phyloP scores from a whole-genome alignment of 768 basidiomycete genomes.

The Phlebiopsis flavidoalba region DNA sequence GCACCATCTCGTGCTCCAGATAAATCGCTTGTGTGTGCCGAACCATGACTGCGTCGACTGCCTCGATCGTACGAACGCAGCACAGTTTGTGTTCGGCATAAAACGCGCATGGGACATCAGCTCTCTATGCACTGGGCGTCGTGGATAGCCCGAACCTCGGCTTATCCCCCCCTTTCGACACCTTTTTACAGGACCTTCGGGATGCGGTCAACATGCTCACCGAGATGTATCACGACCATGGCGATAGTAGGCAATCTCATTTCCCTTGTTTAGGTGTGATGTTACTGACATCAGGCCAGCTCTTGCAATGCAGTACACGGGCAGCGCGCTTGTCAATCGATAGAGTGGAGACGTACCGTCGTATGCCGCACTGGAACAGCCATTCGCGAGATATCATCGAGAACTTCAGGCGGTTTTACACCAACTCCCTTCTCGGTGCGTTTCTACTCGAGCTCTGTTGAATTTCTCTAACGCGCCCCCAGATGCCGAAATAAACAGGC shows the following conservation, averaged over 20 bases:
- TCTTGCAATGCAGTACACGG: conserved; percentile 93
- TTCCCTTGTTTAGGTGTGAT: neutral
- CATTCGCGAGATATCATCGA: conserved; percentile 96
- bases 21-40: conserved; percentile 91
- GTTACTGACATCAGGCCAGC: conserved; percentile 38
- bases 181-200: no score
- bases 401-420: conserved; percentile 91
- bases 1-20: conserved; percentile 73
- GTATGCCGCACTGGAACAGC: conserved; percentile 96
- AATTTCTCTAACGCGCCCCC: neutral
- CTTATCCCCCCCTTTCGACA: no score
- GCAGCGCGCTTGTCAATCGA: conserved; percentile 93
- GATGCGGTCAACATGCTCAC: conserved; percentile 96
- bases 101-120: conserved; percentile 94
- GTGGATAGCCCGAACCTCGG: conserved; percentile 79
- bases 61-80: conserved; percentile 92
- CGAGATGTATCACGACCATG: conserved; percentile 98
- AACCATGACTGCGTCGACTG: conserved; percentile 97
- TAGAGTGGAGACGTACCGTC: conserved; percentile 92
- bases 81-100: conserved; percentile 93
- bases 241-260: conserved; percentile 64
- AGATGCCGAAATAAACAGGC: conserved; percentile 98
- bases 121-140: conserved; percentile 91
- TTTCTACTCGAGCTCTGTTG: neutral
- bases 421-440: conserved; percentile 85